Percentiles rank a stretch among this genome's conserved stretches.
phyloP scores from a whole-genome alignment of 306 rosid species.

The Prunus armeniaca region DNA sequence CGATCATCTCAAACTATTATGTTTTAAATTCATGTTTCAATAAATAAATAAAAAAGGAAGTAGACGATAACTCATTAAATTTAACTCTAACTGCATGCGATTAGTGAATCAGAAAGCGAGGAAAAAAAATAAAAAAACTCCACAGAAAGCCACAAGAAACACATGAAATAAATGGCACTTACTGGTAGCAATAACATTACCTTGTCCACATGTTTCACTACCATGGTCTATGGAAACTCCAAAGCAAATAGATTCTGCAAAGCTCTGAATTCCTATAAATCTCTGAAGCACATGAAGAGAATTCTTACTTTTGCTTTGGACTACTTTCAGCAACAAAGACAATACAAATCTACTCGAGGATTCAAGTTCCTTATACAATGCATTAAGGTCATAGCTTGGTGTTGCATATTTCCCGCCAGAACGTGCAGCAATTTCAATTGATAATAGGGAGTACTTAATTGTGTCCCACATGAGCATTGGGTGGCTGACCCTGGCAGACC shows the following conservation, averaged over 20 bases:
- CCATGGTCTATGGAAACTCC: conserved; percentile 42
- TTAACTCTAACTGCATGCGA: neutral
- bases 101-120: conserved; percentile 13
- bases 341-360: conserved; percentile 76
- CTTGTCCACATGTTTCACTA: conserved; percentile 45
- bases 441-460: conserved; percentile 73
- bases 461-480: conserved; percentile 94
- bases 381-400: conserved; percentile 64
- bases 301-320: conserved; percentile 58
- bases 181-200: conserved; percentile 38
- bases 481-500: conserved; percentile 55
- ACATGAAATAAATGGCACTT: conserved; percentile 8
- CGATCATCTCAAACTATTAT: neutral
- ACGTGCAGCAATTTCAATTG: conserved; percentile 90
- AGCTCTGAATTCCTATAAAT: conserved; percentile 68
- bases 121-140: neutral
- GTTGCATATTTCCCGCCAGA: conserved; percentile 62
- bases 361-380: conserved; percentile 77
- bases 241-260: conserved; percentile 71
- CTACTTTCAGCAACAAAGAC: conserved; percentile 72
- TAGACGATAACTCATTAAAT: neutral
- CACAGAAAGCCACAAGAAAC: neutral
- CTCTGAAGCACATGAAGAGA: conserved; percentile 83
- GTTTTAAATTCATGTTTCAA: neutral
- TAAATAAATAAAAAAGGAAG: neutral